Evolutionary conservation across 352 stramenopile genomes (phyloP).

Genomic region (Elongisporangium anandrum): DNA sequence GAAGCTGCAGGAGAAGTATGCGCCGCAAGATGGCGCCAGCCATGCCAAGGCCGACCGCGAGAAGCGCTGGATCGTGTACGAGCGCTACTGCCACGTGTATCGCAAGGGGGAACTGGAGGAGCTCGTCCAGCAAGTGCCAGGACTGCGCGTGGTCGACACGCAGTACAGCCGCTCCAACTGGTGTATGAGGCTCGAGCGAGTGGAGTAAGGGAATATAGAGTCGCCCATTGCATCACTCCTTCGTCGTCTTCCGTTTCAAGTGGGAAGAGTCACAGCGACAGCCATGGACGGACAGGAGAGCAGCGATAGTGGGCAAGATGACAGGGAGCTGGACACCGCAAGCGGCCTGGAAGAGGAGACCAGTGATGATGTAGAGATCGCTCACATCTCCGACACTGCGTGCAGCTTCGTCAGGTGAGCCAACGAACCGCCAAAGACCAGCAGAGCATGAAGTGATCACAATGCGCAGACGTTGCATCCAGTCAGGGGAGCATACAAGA

Average conservation of each 20-base stretch:
- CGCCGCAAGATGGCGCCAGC: constrained; percentile 7
- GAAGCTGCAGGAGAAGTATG: constrained; percentile 85
- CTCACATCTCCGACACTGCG: constrained; percentile 17
- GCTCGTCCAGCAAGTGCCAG: constrained; percentile 49
- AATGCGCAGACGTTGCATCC: constrained; percentile 33
- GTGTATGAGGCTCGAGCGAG: constrained; percentile 49
- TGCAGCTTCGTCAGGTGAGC: constrained; percentile 19
- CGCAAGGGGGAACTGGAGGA: constrained; percentile 60
- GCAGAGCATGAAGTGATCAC: neutral
- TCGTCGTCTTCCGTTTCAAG: neutral
- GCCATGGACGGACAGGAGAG: neutral
- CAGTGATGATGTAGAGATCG: constrained; percentile 7
- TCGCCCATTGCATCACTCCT: neutral
- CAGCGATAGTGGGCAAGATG: neutral
- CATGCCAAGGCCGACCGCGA: constrained; percentile 5
- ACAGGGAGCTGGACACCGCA: neutral
- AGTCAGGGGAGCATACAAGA: constrained; percentile 31
- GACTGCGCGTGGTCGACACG: constrained; percentile 48
- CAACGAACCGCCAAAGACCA: neutral
- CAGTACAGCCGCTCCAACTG: constrained; percentile 82
- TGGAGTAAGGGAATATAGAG: constrained; percentile 5
- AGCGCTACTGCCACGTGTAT: constrained; percentile 85
- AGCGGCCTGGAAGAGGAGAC: neutral
- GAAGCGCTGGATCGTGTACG: constrained; percentile 74
- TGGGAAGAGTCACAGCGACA: constrained; percentile 1